phyloP scores from a whole-genome alignment of 75 land plant genomes.

The Adiantum capillusveneris region DNA sequence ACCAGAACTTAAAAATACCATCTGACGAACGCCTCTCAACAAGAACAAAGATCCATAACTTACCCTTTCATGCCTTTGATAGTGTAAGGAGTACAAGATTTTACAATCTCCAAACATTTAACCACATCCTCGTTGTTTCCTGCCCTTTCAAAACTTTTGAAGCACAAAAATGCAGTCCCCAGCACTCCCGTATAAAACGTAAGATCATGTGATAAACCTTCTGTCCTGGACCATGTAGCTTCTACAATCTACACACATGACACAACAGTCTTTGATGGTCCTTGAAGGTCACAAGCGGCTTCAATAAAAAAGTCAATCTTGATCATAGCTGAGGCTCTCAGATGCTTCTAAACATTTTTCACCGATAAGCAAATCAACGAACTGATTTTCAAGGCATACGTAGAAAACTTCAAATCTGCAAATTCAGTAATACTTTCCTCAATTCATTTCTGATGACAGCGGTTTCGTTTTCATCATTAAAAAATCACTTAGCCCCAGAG shows the following conservation, averaged over 20 bases:
- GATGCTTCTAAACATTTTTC: too few species aligned
- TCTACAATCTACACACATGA: conserved; percentile 44
- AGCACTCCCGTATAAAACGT: conserved; percentile 60
- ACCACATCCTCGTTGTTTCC: conserved; percentile 38
- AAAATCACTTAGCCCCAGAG: too few species aligned
- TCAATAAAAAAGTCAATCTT: too few species aligned
- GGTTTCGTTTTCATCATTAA: too few species aligned
- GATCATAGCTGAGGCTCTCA: too few species aligned
- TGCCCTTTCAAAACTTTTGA: conserved; percentile 46
- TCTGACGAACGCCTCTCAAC: background rate
- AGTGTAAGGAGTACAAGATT: conserved; percentile 44
- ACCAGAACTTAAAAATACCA: background rate
- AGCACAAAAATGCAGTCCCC: conserved; percentile 70
- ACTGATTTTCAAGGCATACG: too few species aligned
- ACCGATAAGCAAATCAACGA: too few species aligned
- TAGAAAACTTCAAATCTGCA: too few species aligned
- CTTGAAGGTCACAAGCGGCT: too few species aligned
- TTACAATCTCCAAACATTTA: conserved; percentile 50
- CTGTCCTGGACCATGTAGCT: conserved; percentile 50
- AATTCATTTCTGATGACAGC: too few species aligned
- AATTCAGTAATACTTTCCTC: too few species aligned
- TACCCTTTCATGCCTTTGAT: conserved; percentile 37
- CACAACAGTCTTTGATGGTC: too few species aligned
- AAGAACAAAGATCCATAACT: background rate
- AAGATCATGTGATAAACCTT: conserved; percentile 37